Conservation (phyloP, 176 grass and related monocot genomes). For the Poa pratensis region DNA sequence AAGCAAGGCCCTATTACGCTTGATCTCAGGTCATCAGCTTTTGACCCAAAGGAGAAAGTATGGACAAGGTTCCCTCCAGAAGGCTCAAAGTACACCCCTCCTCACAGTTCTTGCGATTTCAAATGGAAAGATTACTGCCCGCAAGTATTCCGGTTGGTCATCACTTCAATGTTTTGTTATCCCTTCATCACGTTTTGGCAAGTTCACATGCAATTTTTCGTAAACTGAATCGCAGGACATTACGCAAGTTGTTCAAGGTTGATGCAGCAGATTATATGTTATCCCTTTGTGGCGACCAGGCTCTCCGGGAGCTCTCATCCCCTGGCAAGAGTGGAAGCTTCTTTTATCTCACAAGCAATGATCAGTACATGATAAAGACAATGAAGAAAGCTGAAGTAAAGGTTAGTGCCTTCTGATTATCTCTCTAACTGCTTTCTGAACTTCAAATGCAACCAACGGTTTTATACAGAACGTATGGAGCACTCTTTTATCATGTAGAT, state of each 20-base stretch:
- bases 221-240: conserved; percentile 67
- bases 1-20: conserved; percentile 77
- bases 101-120: conserved; percentile 95
- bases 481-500: conserved; percentile 58
- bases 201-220: conserved; percentile 12
- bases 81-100: conserved; percentile 96
- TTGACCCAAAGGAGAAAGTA: conserved; percentile 53
- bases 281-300: conserved; percentile 91
- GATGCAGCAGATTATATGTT: conserved; percentile 98
- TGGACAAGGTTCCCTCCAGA: conserved; percentile 51
- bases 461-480: conserved; percentile 25
- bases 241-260: conserved; percentile 91
- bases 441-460: background rate
- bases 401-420: conserved; percentile 50
- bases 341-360: conserved; percentile 90
- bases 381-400: conserved; percentile 99
- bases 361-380: conserved; percentile 98
- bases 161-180: conserved; percentile 3
- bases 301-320: conserved; percentile 86
- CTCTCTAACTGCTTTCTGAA: conserved; percentile 17
- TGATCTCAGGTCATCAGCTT: conserved; percentile 92
- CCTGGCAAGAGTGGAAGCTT: conserved; percentile 99
- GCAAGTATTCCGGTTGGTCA: conserved; percentile 82
- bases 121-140: conserved; percentile 99
- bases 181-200: background rate